Percentiles rank a stretch among this genome's conserved stretches.
Conservation (phyloP, 441 rosid species). For the Populus hybrid region DNA sequence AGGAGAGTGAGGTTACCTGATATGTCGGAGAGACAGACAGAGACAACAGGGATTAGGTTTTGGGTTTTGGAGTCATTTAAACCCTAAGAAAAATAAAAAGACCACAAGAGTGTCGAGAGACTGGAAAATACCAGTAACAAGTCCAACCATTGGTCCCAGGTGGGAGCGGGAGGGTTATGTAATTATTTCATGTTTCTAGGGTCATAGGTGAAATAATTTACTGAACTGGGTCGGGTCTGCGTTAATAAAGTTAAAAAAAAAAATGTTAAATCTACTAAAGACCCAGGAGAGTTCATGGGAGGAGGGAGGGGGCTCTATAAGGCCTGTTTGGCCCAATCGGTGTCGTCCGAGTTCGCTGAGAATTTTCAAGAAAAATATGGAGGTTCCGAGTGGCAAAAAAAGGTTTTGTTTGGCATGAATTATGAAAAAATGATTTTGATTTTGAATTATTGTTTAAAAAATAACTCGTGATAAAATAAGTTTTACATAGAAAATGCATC, state of each 20-base stretch:
- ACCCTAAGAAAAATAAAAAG: slow-evolving; percentile 23
- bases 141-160: not conserved
- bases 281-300: not conserved
- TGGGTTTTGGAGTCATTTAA: slow-evolving; percentile 1
- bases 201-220: not conserved
- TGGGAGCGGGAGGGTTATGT: slow-evolving; percentile 11
- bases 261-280: not conserved
- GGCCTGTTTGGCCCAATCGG: no score
- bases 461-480: not conserved
- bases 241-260: no score
- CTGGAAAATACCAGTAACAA: not conserved
- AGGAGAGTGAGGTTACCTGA: slow-evolving; percentile 2
- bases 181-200: not conserved
- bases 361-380: no score
- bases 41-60: not conserved
- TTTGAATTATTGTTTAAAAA: no score
- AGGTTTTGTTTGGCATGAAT: no score
- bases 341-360: no score
- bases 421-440: no score
- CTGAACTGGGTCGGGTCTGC: not conserved
- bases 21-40: not conserved
- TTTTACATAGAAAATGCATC: no score
- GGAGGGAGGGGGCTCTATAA: no score
- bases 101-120: not conserved
- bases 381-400: no score